These are phyloP conservation scores for Penicillium bovifimosum DNA, from an alignment of 495 filamentous ascomycete genomes.

Conservation along the genomic window DNA sequence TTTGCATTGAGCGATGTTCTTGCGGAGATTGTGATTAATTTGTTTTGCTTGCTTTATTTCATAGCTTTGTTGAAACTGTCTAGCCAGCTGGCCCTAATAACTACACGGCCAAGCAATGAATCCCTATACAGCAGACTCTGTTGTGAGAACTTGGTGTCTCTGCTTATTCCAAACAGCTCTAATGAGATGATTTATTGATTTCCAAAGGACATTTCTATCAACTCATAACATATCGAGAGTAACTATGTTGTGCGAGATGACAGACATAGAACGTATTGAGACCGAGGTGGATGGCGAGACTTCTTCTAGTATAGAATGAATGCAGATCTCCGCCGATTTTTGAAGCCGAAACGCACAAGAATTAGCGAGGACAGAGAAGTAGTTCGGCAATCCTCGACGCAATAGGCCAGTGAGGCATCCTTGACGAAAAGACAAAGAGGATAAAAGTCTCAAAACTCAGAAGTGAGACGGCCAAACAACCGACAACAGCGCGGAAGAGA, in stretches of 20 bases:
- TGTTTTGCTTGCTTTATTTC: background rate
- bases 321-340: background rate
- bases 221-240: background rate
- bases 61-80: background rate
- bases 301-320: background rate
- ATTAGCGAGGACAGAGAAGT: background rate
- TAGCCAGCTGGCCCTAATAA: background rate
- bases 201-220: background rate
- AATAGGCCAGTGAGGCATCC: background rate
- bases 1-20: background rate
- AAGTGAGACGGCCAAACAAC: background rate
- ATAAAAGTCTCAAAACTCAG: background rate
- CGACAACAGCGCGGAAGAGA: conserved; percentile 3
- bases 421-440: background rate
- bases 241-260: background rate
- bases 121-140: background rate
- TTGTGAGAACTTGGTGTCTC: background rate
- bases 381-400: background rate
- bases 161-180: background rate
- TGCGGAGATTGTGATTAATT: background rate
- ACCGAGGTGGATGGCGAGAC: background rate
- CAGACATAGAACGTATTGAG: background rate
- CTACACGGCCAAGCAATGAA: background rate
- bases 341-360: background rate
- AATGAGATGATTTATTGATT: background rate